A percentile compares a stretch with the other conserved stretches of the same genome.
These are phyloP conservation scores for Tetratostichococcus sp. DNA, from an alignment of 139 green algal species.

Conservation along the genomic window DNA sequence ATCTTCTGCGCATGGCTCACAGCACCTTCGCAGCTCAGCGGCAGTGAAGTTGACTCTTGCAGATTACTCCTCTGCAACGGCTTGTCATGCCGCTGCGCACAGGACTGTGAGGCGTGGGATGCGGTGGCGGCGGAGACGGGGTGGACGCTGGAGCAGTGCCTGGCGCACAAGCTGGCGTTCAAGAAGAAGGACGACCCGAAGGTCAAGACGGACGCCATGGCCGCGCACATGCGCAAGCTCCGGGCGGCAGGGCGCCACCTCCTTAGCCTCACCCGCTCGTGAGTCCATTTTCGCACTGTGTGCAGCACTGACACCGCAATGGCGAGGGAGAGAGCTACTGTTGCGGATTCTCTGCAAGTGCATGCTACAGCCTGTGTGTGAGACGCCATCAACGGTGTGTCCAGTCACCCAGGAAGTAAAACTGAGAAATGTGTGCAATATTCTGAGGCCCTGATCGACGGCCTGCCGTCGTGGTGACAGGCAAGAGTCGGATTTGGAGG, in stretches of 20 bases:
- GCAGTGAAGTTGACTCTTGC: no score
- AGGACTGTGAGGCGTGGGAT: slow-evolving; percentile 23
- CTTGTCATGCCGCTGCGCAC: no score
- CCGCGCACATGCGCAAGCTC: slow-evolving; percentile 36
- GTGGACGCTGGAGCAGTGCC: slow-evolving; percentile 30
- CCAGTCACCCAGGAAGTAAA: no score
- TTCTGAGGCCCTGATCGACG: no score
- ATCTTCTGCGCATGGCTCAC: background rate
- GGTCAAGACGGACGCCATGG: slow-evolving; percentile 32
- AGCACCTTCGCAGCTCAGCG: background rate
- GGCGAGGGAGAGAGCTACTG: no score
- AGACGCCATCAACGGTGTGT: no score
- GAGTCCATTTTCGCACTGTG: no score
- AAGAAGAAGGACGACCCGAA: slow-evolving; percentile 38
- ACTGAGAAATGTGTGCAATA: no score
- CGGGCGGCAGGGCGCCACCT: slow-evolving; percentile 40
- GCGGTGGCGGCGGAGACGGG: slow-evolving; percentile 19
- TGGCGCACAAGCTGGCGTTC: slow-evolving; percentile 44
- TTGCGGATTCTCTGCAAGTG: no score
- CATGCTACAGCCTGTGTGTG: no score
- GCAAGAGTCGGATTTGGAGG: background rate
- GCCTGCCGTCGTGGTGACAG: background rate
- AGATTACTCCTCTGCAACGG: no score
- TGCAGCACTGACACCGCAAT: no score
- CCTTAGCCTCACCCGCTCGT: slow-evolving; percentile 6